Conservation (phyloP, 371 early-diverging fungal species). For the Mucor piriformis region DNA sequence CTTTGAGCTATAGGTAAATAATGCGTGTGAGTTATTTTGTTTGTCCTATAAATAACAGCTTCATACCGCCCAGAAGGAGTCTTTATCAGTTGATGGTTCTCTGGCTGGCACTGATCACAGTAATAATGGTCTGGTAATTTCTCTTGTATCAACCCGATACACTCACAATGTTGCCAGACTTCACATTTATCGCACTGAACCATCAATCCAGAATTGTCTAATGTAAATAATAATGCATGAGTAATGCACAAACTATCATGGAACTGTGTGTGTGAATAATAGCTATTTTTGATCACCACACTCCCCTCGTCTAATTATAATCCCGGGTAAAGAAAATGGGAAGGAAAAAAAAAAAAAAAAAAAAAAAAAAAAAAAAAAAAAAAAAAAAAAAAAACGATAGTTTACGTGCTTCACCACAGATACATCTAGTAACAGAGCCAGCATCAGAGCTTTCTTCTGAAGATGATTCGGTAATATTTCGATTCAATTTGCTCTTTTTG, state of each 20-base stretch:
- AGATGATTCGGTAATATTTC: conserved; percentile 9
- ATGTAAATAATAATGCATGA: conserved; percentile 6
- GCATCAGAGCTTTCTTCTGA: conserved; percentile 58
- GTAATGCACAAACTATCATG: too few relatives aligned
- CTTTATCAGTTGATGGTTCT: conserved; percentile 62
- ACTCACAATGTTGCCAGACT: conserved; percentile 91
- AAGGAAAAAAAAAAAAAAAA: background rate
- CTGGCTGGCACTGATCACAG: conserved; percentile 85
- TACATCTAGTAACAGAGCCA: conserved; percentile 82
- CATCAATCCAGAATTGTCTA: conserved; percentile 80
- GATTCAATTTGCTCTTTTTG: conserved; percentile 1
- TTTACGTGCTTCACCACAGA: conserved; percentile 77
- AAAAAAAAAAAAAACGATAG: background rate
- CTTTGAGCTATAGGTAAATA: conserved; percentile 18
- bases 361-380: background rate
- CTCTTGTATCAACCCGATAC: conserved; percentile 72
- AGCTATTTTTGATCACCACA: background rate
- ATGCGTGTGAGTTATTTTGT: too few relatives aligned
- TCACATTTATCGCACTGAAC: conserved; percentile 89
- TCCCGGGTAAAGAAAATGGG: conserved; percentile 9
- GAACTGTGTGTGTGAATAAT: conserved; percentile 2
- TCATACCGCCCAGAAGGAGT: conserved; percentile 34
- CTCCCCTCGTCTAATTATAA: background rate
- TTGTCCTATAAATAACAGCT: too few relatives aligned
- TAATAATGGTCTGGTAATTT: conserved; percentile 84